phyloP scores from a whole-genome alignment of 257 asterid species.

The Sherardia arvensis region DNA sequence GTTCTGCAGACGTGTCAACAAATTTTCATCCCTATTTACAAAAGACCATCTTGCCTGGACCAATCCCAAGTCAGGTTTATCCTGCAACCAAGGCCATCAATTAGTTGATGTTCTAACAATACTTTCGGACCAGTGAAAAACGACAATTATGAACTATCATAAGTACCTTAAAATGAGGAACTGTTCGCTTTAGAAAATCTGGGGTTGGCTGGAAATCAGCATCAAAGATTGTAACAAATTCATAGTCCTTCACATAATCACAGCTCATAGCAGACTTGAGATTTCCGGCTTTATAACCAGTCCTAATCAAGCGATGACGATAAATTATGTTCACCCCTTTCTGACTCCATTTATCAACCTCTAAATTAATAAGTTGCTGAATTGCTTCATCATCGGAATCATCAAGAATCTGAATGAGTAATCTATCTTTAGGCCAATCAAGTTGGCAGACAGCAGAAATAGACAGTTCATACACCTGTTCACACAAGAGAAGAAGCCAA shows the following conservation, averaged over 20 bases:
- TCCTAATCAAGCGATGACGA: constrained; percentile 69
- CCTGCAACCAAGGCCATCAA: constrained; percentile 36
- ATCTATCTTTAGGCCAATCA: constrained; percentile 90
- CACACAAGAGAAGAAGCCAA: constrained; percentile 12
- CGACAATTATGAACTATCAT: constrained; percentile 2
- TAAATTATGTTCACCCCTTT: constrained; percentile 63
- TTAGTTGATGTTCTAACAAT: not conserved
- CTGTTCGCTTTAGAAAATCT: constrained; percentile 70
- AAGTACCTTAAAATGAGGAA: constrained; percentile 83
- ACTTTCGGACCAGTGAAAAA: not conserved
- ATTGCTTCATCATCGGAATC: constrained; percentile 76
- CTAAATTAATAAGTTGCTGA: constrained; percentile 67
- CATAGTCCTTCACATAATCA: constrained; percentile 72
- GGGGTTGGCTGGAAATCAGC: constrained; percentile 93
- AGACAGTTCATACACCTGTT: constrained; percentile 88
- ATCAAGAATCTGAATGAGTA: constrained; percentile 81
- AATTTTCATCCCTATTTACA: constrained; percentile 83
- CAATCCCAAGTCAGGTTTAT: constrained; percentile 70
- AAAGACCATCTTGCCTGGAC: constrained; percentile 92
- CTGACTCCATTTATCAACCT: constrained; percentile 82
- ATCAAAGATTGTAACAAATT: constrained; percentile 87
- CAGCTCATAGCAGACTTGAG: constrained; percentile 86
- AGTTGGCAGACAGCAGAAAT: constrained; percentile 74
- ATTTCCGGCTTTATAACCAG: constrained; percentile 94
- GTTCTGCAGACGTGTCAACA: constrained; percentile 77